phyloP scores from a whole-genome alignment of 2,329 filamentous ascomycete genomes.

The Volutella citrinella region DNA sequence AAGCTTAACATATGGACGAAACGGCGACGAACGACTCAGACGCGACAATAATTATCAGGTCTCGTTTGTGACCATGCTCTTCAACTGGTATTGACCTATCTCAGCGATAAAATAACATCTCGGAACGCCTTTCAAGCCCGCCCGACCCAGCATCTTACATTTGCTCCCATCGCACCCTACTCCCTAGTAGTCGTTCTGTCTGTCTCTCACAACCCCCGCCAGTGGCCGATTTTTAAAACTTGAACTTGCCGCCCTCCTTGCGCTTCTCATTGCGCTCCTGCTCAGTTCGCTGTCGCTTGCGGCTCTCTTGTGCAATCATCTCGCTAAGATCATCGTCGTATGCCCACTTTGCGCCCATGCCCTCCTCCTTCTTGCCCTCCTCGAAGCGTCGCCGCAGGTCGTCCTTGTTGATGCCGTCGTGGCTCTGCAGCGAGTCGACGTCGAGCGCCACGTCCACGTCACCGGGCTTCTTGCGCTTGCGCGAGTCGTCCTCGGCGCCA shows the following conservation, averaged over 20 bases:
- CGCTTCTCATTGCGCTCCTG: conserved; percentile 71
- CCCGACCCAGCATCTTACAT: too few species aligned
- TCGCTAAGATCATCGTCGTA: conserved; percentile 87
- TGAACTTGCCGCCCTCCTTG: conserved; percentile 52
- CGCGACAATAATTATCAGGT: too few species aligned
- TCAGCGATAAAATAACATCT: too few species aligned
- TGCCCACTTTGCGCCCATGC: conserved; percentile 65
- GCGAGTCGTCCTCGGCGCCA: conserved; percentile 71
- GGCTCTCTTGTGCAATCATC: conserved; percentile 91
- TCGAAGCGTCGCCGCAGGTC: conserved; percentile 81
- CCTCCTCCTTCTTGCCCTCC: conserved; percentile 62
- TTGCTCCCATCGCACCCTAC: too few species aligned
- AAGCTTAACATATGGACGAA: too few species aligned
- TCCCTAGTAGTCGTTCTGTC: too few species aligned
- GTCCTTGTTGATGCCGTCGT: conserved; percentile 80
- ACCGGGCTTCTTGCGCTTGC: conserved; percentile 93
- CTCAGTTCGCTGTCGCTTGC: conserved; percentile 86
- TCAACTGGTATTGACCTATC: too few species aligned
- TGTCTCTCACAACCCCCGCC: too few species aligned
- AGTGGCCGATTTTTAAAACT: too few species aligned
- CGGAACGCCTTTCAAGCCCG: too few species aligned
- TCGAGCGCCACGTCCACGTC: conserved; percentile 94
- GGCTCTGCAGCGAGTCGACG: conserved; percentile 70
- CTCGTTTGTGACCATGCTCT: too few species aligned
- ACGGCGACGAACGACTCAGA: too few species aligned